phyloP scores from a whole-genome alignment of 495 filamentous ascomycete genomes.

The Tricharina praecox region DNA sequence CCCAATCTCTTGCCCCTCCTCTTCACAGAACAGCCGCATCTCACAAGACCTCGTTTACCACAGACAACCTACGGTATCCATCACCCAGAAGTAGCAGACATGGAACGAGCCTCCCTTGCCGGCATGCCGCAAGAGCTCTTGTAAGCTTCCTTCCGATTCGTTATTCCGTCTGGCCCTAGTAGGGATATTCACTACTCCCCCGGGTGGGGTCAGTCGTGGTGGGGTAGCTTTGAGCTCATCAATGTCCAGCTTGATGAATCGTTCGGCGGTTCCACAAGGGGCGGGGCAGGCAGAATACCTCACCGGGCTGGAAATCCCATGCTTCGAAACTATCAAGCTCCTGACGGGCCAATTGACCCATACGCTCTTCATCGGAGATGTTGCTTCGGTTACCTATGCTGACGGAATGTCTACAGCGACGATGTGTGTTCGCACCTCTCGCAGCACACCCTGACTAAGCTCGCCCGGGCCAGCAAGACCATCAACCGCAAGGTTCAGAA shows the following conservation, averaged over 20 bases:
- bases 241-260: background rate
- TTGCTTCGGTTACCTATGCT: slow-evolving; percentile 2
- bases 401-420: slow-evolving; percentile 13
- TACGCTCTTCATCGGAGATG: slow-evolving; percentile 34
- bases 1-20: too few species aligned
- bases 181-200: background rate
- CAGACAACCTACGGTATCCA: background rate
- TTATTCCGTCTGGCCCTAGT: background rate
- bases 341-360: background rate
- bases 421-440: slow-evolving; percentile 26
- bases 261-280: background rate
- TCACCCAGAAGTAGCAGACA: background rate
- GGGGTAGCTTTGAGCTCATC: background rate
- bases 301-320: background rate
- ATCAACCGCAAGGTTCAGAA: slow-evolving; percentile 27
- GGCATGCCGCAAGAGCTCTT: slow-evolving; percentile 28
- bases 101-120: background rate
- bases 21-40: too few species aligned
- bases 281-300: background rate
- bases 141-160: slow-evolving; percentile 58
- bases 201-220: background rate
- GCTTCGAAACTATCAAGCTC: background rate
- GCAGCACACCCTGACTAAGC: slow-evolving; percentile 18
- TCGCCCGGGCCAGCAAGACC: slow-evolving; percentile 25
- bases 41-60: too few species aligned